Evolutionary conservation across 78 protist species (phyloP).

Genomic region (Emiliania huxleyi): DNA sequence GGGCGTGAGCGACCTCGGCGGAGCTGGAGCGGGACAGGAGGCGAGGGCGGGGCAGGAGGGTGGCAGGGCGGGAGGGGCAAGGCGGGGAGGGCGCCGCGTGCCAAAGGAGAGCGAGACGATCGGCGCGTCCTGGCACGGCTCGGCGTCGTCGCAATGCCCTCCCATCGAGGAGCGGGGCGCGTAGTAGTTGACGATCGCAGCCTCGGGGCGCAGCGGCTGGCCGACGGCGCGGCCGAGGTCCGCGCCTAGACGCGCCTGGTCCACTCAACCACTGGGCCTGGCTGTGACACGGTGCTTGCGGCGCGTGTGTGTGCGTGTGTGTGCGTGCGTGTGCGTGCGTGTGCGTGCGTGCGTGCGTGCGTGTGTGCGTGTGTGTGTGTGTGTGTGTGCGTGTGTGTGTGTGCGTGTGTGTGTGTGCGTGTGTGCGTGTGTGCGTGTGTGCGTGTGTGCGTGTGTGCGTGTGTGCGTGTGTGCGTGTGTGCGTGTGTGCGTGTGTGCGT

Average conservation of each 20-base stretch:
- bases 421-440: not conserved
- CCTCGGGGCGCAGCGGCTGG: not conserved
- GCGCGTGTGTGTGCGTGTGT: not conserved
- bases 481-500: no score
- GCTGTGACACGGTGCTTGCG: not conserved
- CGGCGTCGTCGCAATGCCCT: not conserved
- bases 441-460: not conserved
- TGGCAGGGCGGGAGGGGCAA: no score
- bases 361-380: not conserved
- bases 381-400: not conserved
- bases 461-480: no score
- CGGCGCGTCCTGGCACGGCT: not conserved
- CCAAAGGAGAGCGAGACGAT: not conserved
- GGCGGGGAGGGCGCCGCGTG: no score
- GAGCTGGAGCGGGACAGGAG: no score
- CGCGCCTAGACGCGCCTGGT: no score
- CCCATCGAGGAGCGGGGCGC: not conserved
- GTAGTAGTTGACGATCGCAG: not conserved
- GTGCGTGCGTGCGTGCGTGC: not conserved
- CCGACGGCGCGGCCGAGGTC: not conserved
- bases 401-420: not conserved
- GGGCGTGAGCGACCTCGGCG: no score
- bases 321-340: not conserved
- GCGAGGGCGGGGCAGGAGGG: no score
- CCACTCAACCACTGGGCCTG: no score